Evolutionary conservation across 192 early-diverging fungal genomes (phyloP).

Genomic region (Oehlia diaphana): DNA sequence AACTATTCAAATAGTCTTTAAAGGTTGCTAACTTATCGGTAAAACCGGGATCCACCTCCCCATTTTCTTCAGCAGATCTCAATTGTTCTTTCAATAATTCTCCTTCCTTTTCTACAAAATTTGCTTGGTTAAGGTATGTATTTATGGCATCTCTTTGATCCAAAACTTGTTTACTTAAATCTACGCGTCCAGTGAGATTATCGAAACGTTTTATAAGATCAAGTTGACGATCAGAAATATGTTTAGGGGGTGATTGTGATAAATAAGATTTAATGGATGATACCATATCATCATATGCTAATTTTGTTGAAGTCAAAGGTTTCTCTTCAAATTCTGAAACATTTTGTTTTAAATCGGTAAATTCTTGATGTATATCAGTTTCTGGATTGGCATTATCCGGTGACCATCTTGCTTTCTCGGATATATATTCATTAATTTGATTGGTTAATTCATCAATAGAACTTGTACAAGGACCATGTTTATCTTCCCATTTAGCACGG

Average conservation of each 20-base stretch:
- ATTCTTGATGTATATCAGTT: constrained; percentile 4
- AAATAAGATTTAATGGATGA: constrained; percentile 10
- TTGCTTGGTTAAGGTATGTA: constrained; percentile 4
- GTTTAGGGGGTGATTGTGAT: constrained; percentile 6
- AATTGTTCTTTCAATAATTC: neutral
- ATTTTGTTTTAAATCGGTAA: constrained; percentile 2
- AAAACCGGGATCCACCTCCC: constrained; percentile 3
- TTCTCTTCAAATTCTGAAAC: constrained; percentile 24
- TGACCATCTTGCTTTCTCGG: constrained; percentile 19
- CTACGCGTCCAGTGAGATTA: neutral
- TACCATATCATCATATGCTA: constrained; percentile 9
- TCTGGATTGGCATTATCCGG: neutral
- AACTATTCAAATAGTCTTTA: constrained; percentile 5
- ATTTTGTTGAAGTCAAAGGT: neutral
- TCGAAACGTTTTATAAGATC: neutral
- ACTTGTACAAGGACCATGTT: neutral
- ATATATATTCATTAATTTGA: constrained; percentile 5
- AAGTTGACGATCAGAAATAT: constrained; percentile 16
- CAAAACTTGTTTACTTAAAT: constrained; percentile 19
- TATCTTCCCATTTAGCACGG: constrained; percentile 24
- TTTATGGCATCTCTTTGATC: constrained; percentile 16
- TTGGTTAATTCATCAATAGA: constrained; percentile 6
- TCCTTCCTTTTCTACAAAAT: constrained; percentile 11
- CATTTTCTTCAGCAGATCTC: constrained; percentile 9
- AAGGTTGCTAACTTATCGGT: constrained; percentile 4